These are phyloP conservation scores for Coniferiporia weirii DNA, from an alignment of 1,284 basidiomycete genomes.

Conservation along the genomic window DNA sequence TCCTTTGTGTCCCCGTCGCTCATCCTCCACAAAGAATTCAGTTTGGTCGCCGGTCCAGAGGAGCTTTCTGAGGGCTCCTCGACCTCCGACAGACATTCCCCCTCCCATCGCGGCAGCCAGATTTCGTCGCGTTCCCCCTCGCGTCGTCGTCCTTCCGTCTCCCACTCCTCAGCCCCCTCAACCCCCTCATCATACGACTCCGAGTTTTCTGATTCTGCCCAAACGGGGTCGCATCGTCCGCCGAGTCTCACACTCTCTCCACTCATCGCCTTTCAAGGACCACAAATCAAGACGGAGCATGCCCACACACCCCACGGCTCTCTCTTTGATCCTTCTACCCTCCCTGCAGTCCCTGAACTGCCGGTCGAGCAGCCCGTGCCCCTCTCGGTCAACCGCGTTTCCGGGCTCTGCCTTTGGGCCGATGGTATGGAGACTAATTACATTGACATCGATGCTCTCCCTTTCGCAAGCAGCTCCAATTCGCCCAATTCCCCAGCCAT, in stretches of 20 bases:
- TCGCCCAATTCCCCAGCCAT: slow-evolving; percentile 27
- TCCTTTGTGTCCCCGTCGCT: slow-evolving; percentile 14
- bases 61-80: slow-evolving; percentile 46
- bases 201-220: slow-evolving; percentile 10
- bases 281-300: slow-evolving; percentile 15
- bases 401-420: slow-evolving; percentile 48
- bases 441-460: slow-evolving; percentile 46
- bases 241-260: slow-evolving; percentile 39
- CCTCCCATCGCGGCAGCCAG: slow-evolving; percentile 17
- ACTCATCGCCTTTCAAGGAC: slow-evolving; percentile 20
- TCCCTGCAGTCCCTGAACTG: slow-evolving; percentile 10
- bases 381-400: slow-evolving; percentile 27
- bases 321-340: slow-evolving; percentile 11
- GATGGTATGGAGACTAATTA: slow-evolving; percentile 61
- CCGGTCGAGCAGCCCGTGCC: slow-evolving; percentile 4
- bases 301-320: slow-evolving; percentile 4
- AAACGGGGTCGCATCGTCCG: slow-evolving; percentile 19
- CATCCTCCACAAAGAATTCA: slow-evolving; percentile 39
- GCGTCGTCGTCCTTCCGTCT: slow-evolving; percentile 18
- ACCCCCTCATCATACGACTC: slow-evolving; percentile 15
- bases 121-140: slow-evolving; percentile 14
- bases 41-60: slow-evolving; percentile 69
- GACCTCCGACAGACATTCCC: slow-evolving; percentile 19
- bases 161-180: slow-evolving; percentile 15
- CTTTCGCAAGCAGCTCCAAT: slow-evolving; percentile 27